Percentiles rank a stretch among this genome's conserved stretches.
phyloP scores from a whole-genome alignment of 257 asterid species.

The Jacaranda mimosifolia region DNA sequence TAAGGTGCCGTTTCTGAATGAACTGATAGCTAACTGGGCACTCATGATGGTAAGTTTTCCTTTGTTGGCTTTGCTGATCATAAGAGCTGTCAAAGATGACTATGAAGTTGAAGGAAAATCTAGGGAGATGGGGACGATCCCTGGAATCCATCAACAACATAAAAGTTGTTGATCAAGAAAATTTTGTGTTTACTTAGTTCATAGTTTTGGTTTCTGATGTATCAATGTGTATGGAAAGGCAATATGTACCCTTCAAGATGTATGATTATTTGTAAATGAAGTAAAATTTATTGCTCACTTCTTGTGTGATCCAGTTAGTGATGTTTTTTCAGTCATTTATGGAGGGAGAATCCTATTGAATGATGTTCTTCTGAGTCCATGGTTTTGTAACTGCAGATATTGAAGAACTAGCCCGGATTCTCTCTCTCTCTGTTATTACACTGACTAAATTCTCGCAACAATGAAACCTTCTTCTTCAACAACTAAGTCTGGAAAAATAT shows the following conservation, averaged over 20 bases:
- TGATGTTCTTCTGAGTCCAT: no score
- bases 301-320: neutral
- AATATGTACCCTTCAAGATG: neutral
- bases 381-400: no score
- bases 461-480: no score
- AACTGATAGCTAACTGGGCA: slow-evolving; percentile 49
- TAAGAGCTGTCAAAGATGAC: slow-evolving; percentile 58
- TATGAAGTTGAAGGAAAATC: slow-evolving; percentile 42
- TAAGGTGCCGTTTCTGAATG: slow-evolving; percentile 42
- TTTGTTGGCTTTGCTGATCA: slow-evolving; percentile 44
- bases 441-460: no score
- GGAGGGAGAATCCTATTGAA: no score
- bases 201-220: slow-evolving; percentile 19
- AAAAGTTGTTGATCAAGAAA: slow-evolving; percentile 16
- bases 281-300: slow-evolving; percentile 3
- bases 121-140: slow-evolving; percentile 33
- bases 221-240: slow-evolving; percentile 15
- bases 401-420: no score
- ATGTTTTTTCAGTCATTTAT: no score
- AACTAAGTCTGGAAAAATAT: no score
- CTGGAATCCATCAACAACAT: slow-evolving; percentile 46
- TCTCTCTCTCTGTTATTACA: no score
- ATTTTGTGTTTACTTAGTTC: slow-evolving; percentile 13
- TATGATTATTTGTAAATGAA: slow-evolving; percentile 22
- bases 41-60: slow-evolving; percentile 53